Evolutionary conservation across 129 eudicot genomes (phyloP), one percentile per base, ranked within the genome.

Genomic region (Centrapalus pauciflorus): DNA sequence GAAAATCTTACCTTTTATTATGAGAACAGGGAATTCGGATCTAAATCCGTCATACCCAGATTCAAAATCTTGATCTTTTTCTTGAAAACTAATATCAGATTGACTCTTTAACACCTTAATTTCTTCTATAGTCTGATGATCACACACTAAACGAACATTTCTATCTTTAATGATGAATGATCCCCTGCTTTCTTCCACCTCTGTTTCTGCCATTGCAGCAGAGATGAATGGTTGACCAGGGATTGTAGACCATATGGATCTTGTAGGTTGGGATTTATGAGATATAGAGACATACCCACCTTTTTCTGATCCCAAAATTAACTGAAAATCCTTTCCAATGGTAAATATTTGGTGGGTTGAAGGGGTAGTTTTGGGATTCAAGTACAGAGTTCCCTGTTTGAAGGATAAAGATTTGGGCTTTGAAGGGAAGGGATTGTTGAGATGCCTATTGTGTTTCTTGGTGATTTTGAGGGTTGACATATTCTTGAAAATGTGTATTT

Each of bases 171-270:
- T 64, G 35, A 85, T 77, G 66, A 94, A 94, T 43, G 99, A 94
- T 80, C 99, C 99, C 38, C 99, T 86, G 83, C 99, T 94, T 74
- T 94, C 99, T 75, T 84, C 86, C 41, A 94, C 83, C 79, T 89
- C 94, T 61, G 99, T 89, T 75, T 89, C 95, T 49, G 85, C 97
- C 77, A 75, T 73, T 37, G 93, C 99, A 23, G 97, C 85, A 38
- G 95, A 89, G 19, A 94, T 81, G 74, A 94, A 94, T 38, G 99
- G 77, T 79, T 85, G 85, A 8, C 97, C 99, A 43, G 90, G 93
- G 55, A 82, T 69, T 46, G 97, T 86, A 3, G 93, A 76, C 99
- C 99, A 94, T 56, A 94, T 77, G 74, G 92, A 70, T 66, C 87
- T 80, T 58, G 73, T 66, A 4, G 90, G 95, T 17, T 84, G 76